A percentile compares a stretch with the other conserved stretches of the same genome.
Conservation (phyloP, 2,329 filamentous ascomycete genomes). For the Diaporthe citrichinensis region DNA sequence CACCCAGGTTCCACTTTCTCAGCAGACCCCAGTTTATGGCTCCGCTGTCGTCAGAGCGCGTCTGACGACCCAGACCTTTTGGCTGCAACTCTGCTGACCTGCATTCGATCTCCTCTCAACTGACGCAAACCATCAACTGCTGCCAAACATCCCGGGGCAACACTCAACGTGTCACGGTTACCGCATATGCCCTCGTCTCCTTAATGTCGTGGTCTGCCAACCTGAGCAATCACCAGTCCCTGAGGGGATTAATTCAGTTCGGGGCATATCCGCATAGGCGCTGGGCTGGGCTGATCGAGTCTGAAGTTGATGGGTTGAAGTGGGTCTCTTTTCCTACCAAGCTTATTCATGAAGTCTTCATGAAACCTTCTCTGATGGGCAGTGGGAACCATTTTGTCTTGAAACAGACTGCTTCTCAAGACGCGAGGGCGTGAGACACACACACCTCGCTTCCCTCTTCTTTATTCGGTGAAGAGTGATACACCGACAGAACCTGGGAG, state of each 20-base stretch:
- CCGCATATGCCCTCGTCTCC: not conserved
- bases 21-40: conserved; percentile 32
- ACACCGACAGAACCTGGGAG: conserved; percentile 22
- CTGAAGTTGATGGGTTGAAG: conserved; percentile 9
- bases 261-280: conserved; percentile 9
- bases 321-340: not conserved
- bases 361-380: conserved; percentile 15
- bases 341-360: not conserved
- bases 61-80: conserved; percentile 16
- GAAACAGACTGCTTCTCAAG: conserved; percentile 30
- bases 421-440: conserved; percentile 27
- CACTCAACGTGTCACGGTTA: not conserved
- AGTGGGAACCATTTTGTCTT: conserved; percentile 20
- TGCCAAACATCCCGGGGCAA: not conserved
- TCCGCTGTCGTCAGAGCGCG: conserved; percentile 40
- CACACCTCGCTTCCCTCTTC: conserved; percentile 18
- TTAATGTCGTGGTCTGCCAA: not conserved
- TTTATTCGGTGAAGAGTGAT: conserved; percentile 14
- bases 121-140: conserved; percentile 9
- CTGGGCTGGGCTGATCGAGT: conserved; percentile 7
- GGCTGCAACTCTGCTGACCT: conserved; percentile 28
- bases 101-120: conserved; percentile 11
- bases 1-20: conserved; percentile 31
- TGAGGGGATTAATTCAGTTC: conserved; percentile 8
- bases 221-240: not conserved